Conservation (phyloP, 2,329 filamentous ascomycete species). For the Fusarium buharicum region DNA sequence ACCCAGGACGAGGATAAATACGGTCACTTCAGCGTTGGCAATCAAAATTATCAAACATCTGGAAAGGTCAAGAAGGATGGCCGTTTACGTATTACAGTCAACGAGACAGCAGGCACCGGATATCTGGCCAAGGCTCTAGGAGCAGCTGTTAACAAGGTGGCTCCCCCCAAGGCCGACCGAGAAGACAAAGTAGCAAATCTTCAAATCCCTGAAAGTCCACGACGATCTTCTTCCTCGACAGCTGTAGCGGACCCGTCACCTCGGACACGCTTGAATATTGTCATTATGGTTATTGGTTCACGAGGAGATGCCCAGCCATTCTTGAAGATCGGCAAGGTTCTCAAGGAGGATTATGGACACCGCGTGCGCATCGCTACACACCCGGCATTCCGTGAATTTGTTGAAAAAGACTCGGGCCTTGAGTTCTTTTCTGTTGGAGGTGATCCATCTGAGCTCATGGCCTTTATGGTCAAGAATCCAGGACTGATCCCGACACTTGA, state of each 20-base stretch:
- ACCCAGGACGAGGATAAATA: constrained; percentile 43
- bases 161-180: constrained; percentile 16
- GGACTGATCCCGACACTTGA: constrained; percentile 80
- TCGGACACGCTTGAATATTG: constrained; percentile 74
- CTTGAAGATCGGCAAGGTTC: constrained; percentile 75
- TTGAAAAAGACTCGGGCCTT: constrained; percentile 75
- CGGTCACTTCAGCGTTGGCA: constrained; percentile 65
- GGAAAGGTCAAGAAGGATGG: constrained; percentile 76
- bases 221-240: constrained; percentile 48
- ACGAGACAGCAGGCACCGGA: constrained; percentile 74
- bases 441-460: constrained; percentile 83
- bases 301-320: constrained; percentile 86
- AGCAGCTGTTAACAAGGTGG: constrained; percentile 62
- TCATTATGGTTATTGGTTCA: constrained; percentile 85
- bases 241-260: constrained; percentile 46
- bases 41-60: constrained; percentile 72
- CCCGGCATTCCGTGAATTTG: constrained; percentile 79
- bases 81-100: constrained; percentile 75
- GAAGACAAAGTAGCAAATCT: constrained; percentile 14
- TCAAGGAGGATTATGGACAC: constrained; percentile 77
- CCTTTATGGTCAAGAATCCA: constrained; percentile 88
- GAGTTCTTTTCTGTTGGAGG: constrained; percentile 86
- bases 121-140: constrained; percentile 80
- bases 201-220: constrained; percentile 27
- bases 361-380: constrained; percentile 83